These are phyloP conservation scores for Umbelopsis isabellina DNA, from an alignment of 192 early-diverging fungal genomes.

Conservation along the genomic window DNA sequence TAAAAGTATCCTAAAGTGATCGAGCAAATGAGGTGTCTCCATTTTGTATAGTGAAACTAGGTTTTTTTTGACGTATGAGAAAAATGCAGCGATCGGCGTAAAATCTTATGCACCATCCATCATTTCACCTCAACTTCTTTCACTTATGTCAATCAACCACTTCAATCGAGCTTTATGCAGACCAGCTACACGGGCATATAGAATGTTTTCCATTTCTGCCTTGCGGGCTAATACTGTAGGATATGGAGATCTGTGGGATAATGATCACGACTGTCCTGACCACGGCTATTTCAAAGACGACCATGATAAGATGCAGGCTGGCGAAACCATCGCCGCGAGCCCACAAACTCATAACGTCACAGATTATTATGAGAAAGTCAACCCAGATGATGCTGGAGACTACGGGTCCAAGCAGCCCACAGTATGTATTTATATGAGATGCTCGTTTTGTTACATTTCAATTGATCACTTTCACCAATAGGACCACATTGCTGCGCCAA, in stretches of 20 bases:
- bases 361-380: neutral
- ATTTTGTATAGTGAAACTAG: neutral
- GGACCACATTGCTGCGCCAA: neutral
- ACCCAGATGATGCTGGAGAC: neutral
- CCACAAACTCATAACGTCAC: neutral
- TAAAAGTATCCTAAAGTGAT: no score
- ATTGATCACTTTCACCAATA: neutral
- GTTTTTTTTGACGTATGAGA: neutral
- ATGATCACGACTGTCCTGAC: slow-evolving; percentile 7
- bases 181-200: neutral
- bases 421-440: neutral
- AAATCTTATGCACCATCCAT: neutral
- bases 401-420: neutral
- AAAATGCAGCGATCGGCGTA: neutral
- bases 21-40: no score
- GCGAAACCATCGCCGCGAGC: neutral
- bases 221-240: neutral
- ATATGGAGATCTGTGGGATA: slow-evolving; percentile 8
- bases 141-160: neutral
- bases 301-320: neutral
- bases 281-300: neutral
- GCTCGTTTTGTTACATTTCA: neutral
- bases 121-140: neutral
- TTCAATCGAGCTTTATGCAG: neutral
- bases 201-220: neutral